Evolutionary conservation across 225 moss, liverwort and hornwort genomes (phyloP).

Genomic region (Neckera pumila): DNA sequence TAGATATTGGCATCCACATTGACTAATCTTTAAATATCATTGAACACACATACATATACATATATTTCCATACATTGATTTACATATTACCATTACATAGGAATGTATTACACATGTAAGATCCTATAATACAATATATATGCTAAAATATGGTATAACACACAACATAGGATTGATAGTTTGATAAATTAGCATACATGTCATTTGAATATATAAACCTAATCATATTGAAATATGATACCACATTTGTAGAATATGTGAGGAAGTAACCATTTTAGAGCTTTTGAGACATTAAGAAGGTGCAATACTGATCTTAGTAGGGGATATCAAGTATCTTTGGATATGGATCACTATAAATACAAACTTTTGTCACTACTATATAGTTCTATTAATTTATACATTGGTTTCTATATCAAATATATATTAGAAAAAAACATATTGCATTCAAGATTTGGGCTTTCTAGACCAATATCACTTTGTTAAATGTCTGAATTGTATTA

Average conservation of each 20-base stretch:
- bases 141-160: neutral
- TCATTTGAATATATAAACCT: neutral
- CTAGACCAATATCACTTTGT: no score
- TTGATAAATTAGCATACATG: neutral
- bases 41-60: neutral
- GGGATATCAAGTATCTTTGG: neutral
- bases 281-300: neutral
- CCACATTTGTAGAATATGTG: neutral
- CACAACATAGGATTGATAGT: neutral
- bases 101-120: fast-evolving
- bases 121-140: neutral
- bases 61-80: no score
- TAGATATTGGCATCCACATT: neutral
- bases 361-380: neutral
- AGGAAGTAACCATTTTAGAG: neutral
- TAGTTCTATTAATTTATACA: neutral
- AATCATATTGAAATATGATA: neutral
- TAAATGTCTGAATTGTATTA: neutral
- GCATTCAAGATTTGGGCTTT: neutral
- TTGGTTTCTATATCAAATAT: neutral
- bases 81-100: no score
- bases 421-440: neutral
- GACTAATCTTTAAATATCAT: neutral
- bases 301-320: neutral
- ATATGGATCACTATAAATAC: neutral